Evolutionary conservation across 1,139 yeast species (phyloP).

Genomic region (Petasospora rhodanensis): DNA sequence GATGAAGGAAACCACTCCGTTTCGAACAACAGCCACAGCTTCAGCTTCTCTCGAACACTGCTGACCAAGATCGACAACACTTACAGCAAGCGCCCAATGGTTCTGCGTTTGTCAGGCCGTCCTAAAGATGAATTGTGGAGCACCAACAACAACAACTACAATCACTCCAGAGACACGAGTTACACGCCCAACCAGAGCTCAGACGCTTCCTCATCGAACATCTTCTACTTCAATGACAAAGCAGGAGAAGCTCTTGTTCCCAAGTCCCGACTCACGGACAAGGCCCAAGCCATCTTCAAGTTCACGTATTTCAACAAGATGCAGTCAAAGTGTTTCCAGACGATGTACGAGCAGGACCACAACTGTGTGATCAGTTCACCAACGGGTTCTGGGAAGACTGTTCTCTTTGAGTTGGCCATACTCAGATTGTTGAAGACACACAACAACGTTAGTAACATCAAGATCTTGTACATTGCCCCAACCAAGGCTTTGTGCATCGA

Average conservation of each 20-base stretch:
- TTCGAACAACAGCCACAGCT: too few relatives aligned
- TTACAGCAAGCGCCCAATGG: too few relatives aligned
- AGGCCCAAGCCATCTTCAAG: conserved; percentile 29
- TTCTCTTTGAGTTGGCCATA: conserved; percentile 48
- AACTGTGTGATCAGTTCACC: conserved; percentile 51
- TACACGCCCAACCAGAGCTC: too few relatives aligned
- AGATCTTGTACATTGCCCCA: conserved; percentile 49
- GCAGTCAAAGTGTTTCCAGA: conserved; percentile 43
- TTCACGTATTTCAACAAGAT: conserved; percentile 41
- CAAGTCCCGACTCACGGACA: conserved; percentile 27
- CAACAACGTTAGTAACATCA: conserved; percentile 25
- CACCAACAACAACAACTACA: too few relatives aligned
- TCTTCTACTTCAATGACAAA: conserved; percentile 6
- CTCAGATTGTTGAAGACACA: conserved; percentile 30
- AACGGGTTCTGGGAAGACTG: conserved; percentile 57
- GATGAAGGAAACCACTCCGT: too few relatives aligned
- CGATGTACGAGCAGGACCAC: conserved; percentile 31
- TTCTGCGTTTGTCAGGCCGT: too few relatives aligned
- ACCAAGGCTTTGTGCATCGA: conserved; percentile 49
- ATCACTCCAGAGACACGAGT: too few relatives aligned
- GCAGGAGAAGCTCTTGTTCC: conserved; percentile 5
- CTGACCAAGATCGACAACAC: too few relatives aligned
- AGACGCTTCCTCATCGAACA: conserved; percentile 7
- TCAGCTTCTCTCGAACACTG: too few relatives aligned
- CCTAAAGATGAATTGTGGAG: too few relatives aligned